These are phyloP conservation scores for Lyophyllum shimeji DNA, from an alignment of 768 basidiomycete genomes.

Conservation along the genomic window DNA sequence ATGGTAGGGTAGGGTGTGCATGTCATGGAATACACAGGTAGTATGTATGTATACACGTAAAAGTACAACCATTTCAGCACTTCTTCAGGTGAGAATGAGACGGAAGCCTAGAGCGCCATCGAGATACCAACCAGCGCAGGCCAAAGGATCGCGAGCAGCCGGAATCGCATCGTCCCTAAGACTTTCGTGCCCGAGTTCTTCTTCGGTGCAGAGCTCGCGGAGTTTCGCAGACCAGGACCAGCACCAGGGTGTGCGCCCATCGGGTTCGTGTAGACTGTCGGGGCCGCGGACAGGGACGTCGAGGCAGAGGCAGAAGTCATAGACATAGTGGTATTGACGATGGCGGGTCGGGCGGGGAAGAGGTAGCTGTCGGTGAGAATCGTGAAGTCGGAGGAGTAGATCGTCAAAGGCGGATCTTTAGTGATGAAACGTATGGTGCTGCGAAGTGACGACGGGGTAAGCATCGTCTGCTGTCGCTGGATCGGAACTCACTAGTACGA, in stretches of 20 bases:
- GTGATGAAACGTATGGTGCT: slow-evolving; percentile 37
- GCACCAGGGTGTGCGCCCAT: slow-evolving; percentile 15
- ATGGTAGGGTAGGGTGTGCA: no score
- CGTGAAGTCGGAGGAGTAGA: slow-evolving; percentile 54
- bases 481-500: slow-evolving; percentile 28
- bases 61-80: not conserved
- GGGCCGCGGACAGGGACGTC: not conserved
- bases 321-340: slow-evolving; percentile 11
- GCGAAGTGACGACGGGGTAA: not conserved
- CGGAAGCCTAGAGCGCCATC: slow-evolving; percentile 51
- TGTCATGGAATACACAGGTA: no score
- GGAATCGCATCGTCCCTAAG: slow-evolving; percentile 40
- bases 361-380: slow-evolving; percentile 28
- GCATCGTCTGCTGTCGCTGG: not conserved
- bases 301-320: not conserved
- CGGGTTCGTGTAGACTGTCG: slow-evolving; percentile 8
- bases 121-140: slow-evolving; percentile 55
- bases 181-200: slow-evolving; percentile 23
- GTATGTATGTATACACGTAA: not conserved
- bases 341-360: slow-evolving; percentile 20
- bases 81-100: not conserved
- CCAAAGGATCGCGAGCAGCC: slow-evolving; percentile 53
- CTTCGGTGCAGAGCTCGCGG: not conserved
- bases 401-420: slow-evolving; percentile 24
- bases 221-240: not conserved